A percentile compares a stretch with the other conserved stretches of the same genome.
phyloP scores from a whole-genome alignment of 176 grass and related monocot species.

The Hordeum marinum region DNA sequence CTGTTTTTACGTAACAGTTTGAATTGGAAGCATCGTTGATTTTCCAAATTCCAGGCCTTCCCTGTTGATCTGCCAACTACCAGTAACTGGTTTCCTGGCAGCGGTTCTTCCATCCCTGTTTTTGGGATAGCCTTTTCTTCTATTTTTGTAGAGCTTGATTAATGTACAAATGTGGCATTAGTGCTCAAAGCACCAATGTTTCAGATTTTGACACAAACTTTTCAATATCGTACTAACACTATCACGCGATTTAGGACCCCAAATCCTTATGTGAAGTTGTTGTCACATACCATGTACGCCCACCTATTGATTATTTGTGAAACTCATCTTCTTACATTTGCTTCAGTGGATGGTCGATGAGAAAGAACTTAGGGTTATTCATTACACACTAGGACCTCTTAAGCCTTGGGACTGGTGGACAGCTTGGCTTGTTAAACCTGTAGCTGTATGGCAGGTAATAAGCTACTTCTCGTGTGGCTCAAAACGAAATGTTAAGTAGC shows the following conservation, averaged over 20 bases:
- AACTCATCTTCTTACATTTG: slow-evolving; percentile 26
- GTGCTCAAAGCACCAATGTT: background rate
- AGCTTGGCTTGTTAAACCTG: slow-evolving; percentile 91
- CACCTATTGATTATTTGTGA: background rate
- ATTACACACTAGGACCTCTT: slow-evolving; percentile 88
- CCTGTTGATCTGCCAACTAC: slow-evolving; percentile 20
- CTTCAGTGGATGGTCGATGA: slow-evolving; percentile 97
- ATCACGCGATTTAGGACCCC: background rate
- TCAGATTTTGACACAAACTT: background rate
- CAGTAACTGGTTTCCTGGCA: background rate
- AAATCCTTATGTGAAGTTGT: background rate
- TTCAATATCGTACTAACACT: background rate
- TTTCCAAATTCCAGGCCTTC: background rate
- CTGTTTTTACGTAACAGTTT: background rate
- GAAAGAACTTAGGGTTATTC: slow-evolving; percentile 86
- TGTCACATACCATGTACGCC: background rate
- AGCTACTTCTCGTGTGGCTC: slow-evolving; percentile 17
- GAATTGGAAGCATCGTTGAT: background rate
- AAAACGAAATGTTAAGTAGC: background rate
- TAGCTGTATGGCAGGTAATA: slow-evolving; percentile 89
- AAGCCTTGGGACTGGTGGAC: slow-evolving; percentile 99
- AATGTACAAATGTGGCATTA: background rate
- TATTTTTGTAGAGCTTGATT: slow-evolving; percentile 7
- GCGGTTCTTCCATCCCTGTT: slow-evolving; percentile 18
- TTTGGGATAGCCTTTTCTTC: background rate